These are phyloP conservation scores for Fusarium pseudonygamai DNA, from an alignment of 2,329 filamentous ascomycete species.

Conservation along the genomic window DNA sequence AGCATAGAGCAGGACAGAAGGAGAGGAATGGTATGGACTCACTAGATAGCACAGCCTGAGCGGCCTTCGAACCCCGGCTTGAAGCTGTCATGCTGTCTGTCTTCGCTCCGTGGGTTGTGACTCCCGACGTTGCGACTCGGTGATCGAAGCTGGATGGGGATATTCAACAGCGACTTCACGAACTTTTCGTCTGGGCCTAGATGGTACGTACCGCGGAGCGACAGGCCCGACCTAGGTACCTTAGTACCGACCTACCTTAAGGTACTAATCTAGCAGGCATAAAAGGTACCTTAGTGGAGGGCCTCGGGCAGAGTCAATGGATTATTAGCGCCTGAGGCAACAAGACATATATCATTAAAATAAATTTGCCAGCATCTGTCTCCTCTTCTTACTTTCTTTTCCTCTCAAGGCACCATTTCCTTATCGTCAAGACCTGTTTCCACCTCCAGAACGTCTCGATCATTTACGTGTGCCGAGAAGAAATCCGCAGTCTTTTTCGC, in stretches of 20 bases:
- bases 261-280: too few relatives aligned
- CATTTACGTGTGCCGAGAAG: conserved; percentile 91
- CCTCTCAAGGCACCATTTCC: conserved; percentile 78
- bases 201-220: conserved; percentile 38
- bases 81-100: conserved; percentile 58
- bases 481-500: conserved; percentile 90
- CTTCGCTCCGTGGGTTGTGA: conserved; percentile 12
- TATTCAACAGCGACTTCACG: conserved; percentile 37
- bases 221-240: not conserved
- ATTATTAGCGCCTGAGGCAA: conserved; percentile 43
- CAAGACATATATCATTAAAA: conserved; percentile 1
- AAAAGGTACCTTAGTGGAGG: not conserved
- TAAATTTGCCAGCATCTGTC: conserved; percentile 29
- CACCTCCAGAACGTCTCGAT: conserved; percentile 80
- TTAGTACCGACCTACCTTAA: too few relatives aligned
- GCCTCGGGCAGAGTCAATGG: not conserved
- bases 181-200: conserved; percentile 40
- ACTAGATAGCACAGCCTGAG: conserved; percentile 62
- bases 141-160: conserved; percentile 30
- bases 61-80: conserved; percentile 64
- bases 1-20: not conserved
- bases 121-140: conserved; percentile 26
- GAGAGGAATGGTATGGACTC: conserved; percentile 37
- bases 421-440: conserved; percentile 91
- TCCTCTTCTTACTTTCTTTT: conserved; percentile 42